Base-by-base conservation (phyloP, 495 filamentous ascomycete species). In the Podospora pseudoanserina region DNA sequence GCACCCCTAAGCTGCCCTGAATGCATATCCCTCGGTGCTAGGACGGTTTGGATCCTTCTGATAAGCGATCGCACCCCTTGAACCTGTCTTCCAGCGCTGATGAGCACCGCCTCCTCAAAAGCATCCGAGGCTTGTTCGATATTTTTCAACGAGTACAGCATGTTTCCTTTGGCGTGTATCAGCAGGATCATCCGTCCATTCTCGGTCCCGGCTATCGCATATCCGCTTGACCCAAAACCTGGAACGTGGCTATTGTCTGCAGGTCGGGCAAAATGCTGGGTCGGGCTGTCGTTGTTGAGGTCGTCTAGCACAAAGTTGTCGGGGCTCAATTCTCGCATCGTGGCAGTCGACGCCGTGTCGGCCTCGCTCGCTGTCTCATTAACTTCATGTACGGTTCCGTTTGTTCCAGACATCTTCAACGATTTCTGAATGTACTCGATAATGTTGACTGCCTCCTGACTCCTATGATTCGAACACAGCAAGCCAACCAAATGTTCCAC, bases 141-240 rank as follows among this genome's bases (percentile, higher is more conserved):
- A 68, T 98, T 91, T 27, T 93, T 93, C 63, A 97, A 79, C 49
- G 92, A 87, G 79, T 99, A 99, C 1, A 98, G 84, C 92, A 98
- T 97, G 71, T 98, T 99, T 30, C 96, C 95, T 78, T 98, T 99
- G 3, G 93, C 94, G 79, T 99, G 96, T 27, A 97, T 86, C 26
- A 99, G 82, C 39, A 93, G 90, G 15, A 98, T 85, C 80, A 99
- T 92, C 70, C 96, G 87, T 23, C 95, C 95, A 78, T 98, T 99
- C 70, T 99, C 95, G 26, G 86, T 90, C 7, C 91, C 91, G 7
- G 93, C 85, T 23, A 98, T 91, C 49, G 88, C 87, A 78, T 95
- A 97, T 57, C 92, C 92, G 75, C 94, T 96, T 20, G 89, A 90
- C 1, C 88, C 91, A 76, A 90, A 94, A 0, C 91, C 91, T 64